Evolutionary conservation across 139 green algal species (phyloP).

Genomic region (Coccomyxa sp.): DNA sequence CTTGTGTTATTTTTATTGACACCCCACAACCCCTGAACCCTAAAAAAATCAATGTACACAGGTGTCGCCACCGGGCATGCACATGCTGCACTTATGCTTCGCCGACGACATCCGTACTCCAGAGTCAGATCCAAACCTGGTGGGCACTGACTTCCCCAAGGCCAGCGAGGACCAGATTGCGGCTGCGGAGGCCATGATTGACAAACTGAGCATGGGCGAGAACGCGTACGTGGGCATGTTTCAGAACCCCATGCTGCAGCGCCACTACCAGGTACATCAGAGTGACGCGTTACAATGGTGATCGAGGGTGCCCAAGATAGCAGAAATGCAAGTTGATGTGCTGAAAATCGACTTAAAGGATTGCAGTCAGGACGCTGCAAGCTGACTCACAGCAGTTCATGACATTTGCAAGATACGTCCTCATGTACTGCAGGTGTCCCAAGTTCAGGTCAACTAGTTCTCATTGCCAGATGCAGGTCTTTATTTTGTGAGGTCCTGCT

Average conservation of each 20-base stretch:
- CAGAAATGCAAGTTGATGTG: background rate
- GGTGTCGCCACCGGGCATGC: constrained; percentile 33
- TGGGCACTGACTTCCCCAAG: constrained; percentile 4
- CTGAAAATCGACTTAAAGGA: background rate
- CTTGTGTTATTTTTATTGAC: background rate
- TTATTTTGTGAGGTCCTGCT: background rate
- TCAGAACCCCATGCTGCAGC: constrained; percentile 37
- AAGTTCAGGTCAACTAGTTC: background rate
- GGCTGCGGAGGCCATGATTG: constrained; percentile 18
- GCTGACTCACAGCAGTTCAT: background rate
- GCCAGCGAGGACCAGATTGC: constrained; percentile 12
- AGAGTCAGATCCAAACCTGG: constrained; percentile 27
- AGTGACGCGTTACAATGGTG: background rate
- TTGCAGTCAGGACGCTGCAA: background rate
- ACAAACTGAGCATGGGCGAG: constrained; percentile 13
- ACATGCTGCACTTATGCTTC: constrained; percentile 48
- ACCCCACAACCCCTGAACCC: background rate
- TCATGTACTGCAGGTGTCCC: background rate
- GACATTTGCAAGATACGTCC: background rate
- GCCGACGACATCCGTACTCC: constrained; percentile 44
- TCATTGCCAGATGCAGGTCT: background rate
- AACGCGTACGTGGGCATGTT: constrained; percentile 14
- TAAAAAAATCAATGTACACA: background rate
- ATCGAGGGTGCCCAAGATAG: background rate
- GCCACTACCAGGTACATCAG: constrained; percentile 30